phyloP scores from a whole-genome alignment of 192 early-diverging fungal genomes.

The Mortierella alpina region DNA sequence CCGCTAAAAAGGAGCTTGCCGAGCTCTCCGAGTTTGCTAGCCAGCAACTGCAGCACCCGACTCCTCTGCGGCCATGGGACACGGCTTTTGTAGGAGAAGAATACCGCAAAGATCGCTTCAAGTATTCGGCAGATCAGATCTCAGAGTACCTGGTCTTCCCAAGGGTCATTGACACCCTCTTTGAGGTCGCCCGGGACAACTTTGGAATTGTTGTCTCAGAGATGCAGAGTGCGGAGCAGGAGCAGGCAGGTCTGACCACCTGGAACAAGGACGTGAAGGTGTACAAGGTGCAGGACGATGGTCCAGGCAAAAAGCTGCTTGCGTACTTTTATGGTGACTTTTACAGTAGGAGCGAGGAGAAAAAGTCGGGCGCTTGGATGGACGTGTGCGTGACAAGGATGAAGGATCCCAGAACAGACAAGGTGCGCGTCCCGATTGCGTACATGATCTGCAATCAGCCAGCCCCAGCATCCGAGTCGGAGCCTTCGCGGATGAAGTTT shows the following conservation, averaged over 20 bases:
- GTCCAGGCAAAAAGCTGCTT: conserved; percentile 39
- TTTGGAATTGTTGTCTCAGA: conserved; percentile 63
- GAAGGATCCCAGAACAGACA: conserved; percentile 46
- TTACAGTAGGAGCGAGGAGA: conserved; percentile 63
- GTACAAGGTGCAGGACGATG: conserved; percentile 62
- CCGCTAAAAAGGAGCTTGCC: conserved; percentile 56
- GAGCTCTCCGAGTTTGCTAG: conserved; percentile 60
- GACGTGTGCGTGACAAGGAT: conserved; percentile 61
- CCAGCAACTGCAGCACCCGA: conserved; percentile 34
- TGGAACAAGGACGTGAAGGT: conserved; percentile 71
- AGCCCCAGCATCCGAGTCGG: conserved; percentile 47
- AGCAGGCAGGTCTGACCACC: conserved; percentile 45
- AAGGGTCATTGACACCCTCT: conserved; percentile 63
- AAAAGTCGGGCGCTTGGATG: conserved; percentile 71
- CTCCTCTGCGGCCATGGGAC: conserved; percentile 65
- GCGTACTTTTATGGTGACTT: conserved; percentile 76
- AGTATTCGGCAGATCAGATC: conserved; percentile 65
- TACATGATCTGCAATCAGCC: conserved; percentile 72
- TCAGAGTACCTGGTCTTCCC: conserved; percentile 67
- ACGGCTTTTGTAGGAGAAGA: conserved; percentile 59
- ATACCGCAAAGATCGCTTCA: conserved; percentile 63
- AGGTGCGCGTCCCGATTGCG: conserved; percentile 62
- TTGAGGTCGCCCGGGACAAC: conserved; percentile 61
- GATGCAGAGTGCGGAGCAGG: conserved; percentile 46
- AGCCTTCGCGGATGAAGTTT: conserved; percentile 68